A percentile compares a stretch with the other conserved stretches of the same genome.
phyloP scores from a whole-genome alignment of 441 rosid species.

The Raphanus hybrid region DNA sequence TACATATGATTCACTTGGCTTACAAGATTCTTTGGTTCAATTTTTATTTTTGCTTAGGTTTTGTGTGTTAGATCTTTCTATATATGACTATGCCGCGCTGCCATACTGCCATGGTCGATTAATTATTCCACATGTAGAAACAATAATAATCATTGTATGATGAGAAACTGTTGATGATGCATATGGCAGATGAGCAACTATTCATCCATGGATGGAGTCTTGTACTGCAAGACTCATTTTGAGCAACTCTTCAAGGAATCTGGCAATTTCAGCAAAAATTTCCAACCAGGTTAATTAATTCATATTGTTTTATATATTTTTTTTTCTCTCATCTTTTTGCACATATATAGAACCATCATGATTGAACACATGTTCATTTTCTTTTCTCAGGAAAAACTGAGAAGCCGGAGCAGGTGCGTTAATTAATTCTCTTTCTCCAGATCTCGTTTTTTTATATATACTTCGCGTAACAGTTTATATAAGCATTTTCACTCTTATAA shows the following conservation, averaged over 20 bases:
- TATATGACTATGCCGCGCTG: not conserved
- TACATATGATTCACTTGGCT: not conserved
- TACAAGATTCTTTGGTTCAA: not conserved
- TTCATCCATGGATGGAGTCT: constrained; percentile 94
- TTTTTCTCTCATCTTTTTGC: not conserved
- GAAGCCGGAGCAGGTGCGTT: constrained; percentile 67
- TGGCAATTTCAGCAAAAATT: constrained; percentile 94
- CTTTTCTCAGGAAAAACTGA: constrained; percentile 63
- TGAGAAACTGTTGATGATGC: constrained; percentile 3
- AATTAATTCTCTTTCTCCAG: not conserved
- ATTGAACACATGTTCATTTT: not conserved
- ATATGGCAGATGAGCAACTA: constrained; percentile 86
- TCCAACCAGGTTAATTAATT: constrained; percentile 56
- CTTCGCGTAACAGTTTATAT: too few relatives aligned
- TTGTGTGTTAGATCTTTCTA: not conserved
- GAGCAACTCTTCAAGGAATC: constrained; percentile 96
- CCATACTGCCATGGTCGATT: not conserved
- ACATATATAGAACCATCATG: not conserved
- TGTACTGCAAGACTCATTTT: constrained; percentile 91
- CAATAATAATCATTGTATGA: not conserved
- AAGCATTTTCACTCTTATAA: not conserved
- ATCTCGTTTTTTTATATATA: not conserved
- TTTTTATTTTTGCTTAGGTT: not conserved
- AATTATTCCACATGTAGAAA: not conserved
- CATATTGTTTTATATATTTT: not conserved